Conservation (phyloP, 495 filamentous ascomycete genomes). For the Penicillium ucsense region DNA sequence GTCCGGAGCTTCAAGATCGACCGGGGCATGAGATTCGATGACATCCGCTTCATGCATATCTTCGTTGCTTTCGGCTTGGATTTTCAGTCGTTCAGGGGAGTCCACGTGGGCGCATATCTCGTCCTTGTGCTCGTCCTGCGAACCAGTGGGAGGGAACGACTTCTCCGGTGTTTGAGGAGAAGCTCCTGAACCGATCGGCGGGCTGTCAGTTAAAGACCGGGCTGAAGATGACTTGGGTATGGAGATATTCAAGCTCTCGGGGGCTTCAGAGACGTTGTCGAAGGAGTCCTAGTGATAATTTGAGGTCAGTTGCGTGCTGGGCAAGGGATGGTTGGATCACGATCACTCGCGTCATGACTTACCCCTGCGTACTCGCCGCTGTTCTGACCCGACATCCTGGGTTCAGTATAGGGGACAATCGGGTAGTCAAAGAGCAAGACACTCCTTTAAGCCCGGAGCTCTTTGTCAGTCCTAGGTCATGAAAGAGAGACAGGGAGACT, state of each 20-base stretch:
- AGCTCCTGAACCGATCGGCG: slow-evolving; percentile 26
- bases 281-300: slow-evolving; percentile 52
- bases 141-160: slow-evolving; percentile 23
- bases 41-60: slow-evolving; percentile 7
- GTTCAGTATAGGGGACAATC: slow-evolving; percentile 2
- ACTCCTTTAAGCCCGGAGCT: slow-evolving; percentile 14
- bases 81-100: slow-evolving; percentile 2
- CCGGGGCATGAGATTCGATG: slow-evolving; percentile 2
- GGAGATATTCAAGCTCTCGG: slow-evolving; percentile 23
- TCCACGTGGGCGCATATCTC: slow-evolving; percentile 5
- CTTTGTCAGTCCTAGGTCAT: slow-evolving; percentile 4
- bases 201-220: slow-evolving; percentile 42
- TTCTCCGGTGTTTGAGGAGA: slow-evolving; percentile 29
- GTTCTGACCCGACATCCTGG: slow-evolving; percentile 30
- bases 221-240: slow-evolving; percentile 31
- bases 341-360: slow-evolving; percentile 12
- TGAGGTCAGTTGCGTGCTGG: slow-evolving; percentile 6
- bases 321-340: slow-evolving; percentile 2
- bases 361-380: slow-evolving; percentile 44
- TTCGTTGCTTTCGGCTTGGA: slow-evolving; percentile 21
- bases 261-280: slow-evolving; percentile 61
- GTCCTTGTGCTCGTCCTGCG: slow-evolving; percentile 21
- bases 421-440: slow-evolving; percentile 11
- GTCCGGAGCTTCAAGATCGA: not conserved
- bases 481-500: slow-evolving; percentile 6